Evolutionary conservation across 805 yeast genomes (phyloP).

Genomic region (Zygotorulaspora florentina): DNA sequence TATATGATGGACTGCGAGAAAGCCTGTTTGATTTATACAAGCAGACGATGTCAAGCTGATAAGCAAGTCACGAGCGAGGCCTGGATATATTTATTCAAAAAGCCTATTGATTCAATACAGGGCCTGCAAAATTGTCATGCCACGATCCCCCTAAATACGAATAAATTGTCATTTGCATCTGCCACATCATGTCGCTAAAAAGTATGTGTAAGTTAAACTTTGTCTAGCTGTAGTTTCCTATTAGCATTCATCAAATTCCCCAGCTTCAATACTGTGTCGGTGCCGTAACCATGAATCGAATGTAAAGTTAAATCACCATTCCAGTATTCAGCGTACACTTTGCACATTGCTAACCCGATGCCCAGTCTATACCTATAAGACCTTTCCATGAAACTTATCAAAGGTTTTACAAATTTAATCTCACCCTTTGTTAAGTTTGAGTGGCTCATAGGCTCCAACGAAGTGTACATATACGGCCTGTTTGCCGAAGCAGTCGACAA

Average conservation of each 20-base stretch:
- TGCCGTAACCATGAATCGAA: slow-evolving; percentile 86
- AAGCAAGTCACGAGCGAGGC: no score
- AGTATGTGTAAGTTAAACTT: slow-evolving; percentile 50
- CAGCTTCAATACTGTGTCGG: slow-evolving; percentile 77
- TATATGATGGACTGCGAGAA: no score
- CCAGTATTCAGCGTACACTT: slow-evolving; percentile 94
- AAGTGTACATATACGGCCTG: slow-evolving; percentile 36
- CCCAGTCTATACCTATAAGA: slow-evolving; percentile 76
- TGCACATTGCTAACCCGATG: slow-evolving; percentile 86
- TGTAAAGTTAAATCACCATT: slow-evolving; percentile 82
- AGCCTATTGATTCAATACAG: no score
- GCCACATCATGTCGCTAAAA: no score
- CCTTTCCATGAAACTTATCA: slow-evolving; percentile 62
- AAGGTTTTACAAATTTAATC: slow-evolving; percentile 40
- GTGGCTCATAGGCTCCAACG: slow-evolving; percentile 36
- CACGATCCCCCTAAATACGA: no score
- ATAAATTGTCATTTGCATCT: no score
- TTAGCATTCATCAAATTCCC: slow-evolving; percentile 71
- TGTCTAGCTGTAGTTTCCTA: slow-evolving; percentile 63
- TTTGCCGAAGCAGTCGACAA: slow-evolving; percentile 7
- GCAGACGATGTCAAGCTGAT: no score
- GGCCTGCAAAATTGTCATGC: no score
- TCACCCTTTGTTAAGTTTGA: slow-evolving; percentile 25
- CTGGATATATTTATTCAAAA: no score
- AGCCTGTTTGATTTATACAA: no score